Base-by-base conservation (phyloP, 2,329 filamentous ascomycete genomes). In the Endocalyx cinctus region DNA sequence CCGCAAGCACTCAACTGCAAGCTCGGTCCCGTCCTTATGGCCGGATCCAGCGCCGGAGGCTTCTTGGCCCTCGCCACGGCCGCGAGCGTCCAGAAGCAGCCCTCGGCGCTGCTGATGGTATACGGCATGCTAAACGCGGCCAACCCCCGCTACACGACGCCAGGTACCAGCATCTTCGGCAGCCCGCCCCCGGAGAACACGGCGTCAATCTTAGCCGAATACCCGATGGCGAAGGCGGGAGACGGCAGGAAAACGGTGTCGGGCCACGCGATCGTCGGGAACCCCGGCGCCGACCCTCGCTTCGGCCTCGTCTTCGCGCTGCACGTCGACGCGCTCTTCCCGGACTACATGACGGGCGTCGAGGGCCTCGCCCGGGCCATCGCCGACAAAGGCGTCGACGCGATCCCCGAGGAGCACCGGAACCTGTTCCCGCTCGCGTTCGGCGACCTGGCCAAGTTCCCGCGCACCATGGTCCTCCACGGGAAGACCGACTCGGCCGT, bases 321-420 rank as follows among this genome's bases (percentile, higher is more conserved):
- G 17, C 37, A 40, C 17, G 20, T 33, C 12, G 37, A 40, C n/a
- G 37, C 37, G 23, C 19, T 40, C 16, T 29, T 40, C 17, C 34
- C 28, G 2, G 37, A 40, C 34, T 40, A 40, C 19, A 37, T 40
- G 37, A 37, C 34, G 6, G 37, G 37, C 2, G 6, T 40, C 16
- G 15, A 20, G 5, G 37, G 37, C 0, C 26, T 40, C n/a, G 34
- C 18, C 30, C 30, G 20, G 5, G 10, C 14, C 12, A 17, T 32
- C 7, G 30, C 30, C 17, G 20, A 32, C 20, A 4, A n/a, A 12
- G 30, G 30, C 2, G 18, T 16, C 11, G 11, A 11, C n/a, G 20
- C 12, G 8, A 25, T 32, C 4, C 19, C 30, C 7, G 19, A 5
- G 5, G 20, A 12, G 8, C 20, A 23, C 20, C 20, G 20, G 8